Percentiles rank a stretch among this genome's conserved stretches.
phyloP scores from a whole-genome alignment of 768 basidiomycete genomes.

The Leccinum truebloodii region DNA sequence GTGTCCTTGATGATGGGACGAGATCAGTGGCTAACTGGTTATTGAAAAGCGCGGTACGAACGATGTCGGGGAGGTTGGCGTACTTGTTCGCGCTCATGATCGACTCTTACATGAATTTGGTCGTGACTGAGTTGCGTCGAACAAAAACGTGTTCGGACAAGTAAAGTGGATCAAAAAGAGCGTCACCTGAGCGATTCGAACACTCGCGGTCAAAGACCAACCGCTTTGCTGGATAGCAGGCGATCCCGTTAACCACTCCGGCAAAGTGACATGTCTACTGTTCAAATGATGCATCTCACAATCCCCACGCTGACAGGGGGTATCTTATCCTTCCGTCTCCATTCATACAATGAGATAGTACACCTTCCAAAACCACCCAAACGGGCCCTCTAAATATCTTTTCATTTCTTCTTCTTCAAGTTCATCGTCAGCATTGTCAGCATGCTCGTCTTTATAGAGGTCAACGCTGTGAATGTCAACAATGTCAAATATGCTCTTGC shows the following conservation, averaged over 20 bases:
- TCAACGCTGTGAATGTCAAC: slow-evolving; percentile 66
- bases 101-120: slow-evolving; percentile 1
- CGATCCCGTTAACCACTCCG: slow-evolving; percentile 93
- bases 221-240: slow-evolving; percentile 61
- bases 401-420: slow-evolving; percentile 43
- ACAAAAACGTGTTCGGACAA: not conserved
- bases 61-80: slow-evolving; percentile 89
- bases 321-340: not conserved
- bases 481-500: slow-evolving; percentile 43
- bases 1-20: slow-evolving; percentile 60
- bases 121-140: not conserved
- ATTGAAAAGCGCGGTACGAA: slow-evolving; percentile 38
- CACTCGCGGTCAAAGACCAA: slow-evolving; percentile 63
- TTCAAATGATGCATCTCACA: not conserved
- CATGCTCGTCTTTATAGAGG: slow-evolving; percentile 58
- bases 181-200: slow-evolving; percentile 66
- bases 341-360: slow-evolving; percentile 60
- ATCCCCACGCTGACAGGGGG: not conserved
- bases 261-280: slow-evolving; percentile 73
- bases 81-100: slow-evolving; percentile 76
- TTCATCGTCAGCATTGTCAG: slow-evolving; percentile 44
- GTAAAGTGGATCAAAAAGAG: slow-evolving; percentile 32
- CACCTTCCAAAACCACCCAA: slow-evolving; percentile 51
- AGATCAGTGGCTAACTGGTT: slow-evolving; percentile 1
- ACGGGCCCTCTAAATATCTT: slow-evolving; percentile 41